A percentile compares a stretch with the other conserved stretches of the same genome.
Evolutionary conservation across 768 basidiomycete species (phyloP).

Genomic region (Tricholoma terreum): DNA sequence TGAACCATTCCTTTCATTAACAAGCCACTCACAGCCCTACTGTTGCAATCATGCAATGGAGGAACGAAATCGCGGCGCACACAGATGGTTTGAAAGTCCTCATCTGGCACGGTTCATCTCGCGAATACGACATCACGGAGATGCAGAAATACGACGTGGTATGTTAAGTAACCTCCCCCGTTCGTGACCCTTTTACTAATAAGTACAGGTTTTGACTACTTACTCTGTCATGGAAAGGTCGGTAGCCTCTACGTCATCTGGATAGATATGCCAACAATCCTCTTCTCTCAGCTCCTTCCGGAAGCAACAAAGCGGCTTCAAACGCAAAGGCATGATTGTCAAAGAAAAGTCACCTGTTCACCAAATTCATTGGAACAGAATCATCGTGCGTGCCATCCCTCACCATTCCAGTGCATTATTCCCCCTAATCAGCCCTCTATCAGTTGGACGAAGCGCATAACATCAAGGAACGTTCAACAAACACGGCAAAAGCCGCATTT

Average conservation of each 20-base stretch:
- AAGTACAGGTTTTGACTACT: slow-evolving; percentile 68
- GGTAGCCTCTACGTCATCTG: background rate
- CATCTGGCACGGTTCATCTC: slow-evolving; percentile 87
- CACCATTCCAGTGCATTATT: background rate
- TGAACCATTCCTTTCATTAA: slow-evolving; percentile 52
- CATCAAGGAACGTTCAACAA: slow-evolving; percentile 93
- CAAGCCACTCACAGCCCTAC: slow-evolving; percentile 37
- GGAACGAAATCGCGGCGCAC: slow-evolving; percentile 86
- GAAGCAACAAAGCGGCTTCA: slow-evolving; percentile 91
- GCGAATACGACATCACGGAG: slow-evolving; percentile 62
- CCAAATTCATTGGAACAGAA: slow-evolving; percentile 77
- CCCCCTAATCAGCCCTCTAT: background rate
- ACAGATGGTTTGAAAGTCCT: slow-evolving; percentile 81
- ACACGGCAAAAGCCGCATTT: slow-evolving; percentile 97
- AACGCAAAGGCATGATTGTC: slow-evolving; percentile 76
- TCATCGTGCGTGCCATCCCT: slow-evolving; percentile 51
- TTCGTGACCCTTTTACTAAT: background rate
- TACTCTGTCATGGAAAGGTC: slow-evolving; percentile 82
- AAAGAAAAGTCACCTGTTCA: slow-evolving; percentile 90
- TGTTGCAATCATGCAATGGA: slow-evolving; percentile 77
- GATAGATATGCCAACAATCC: background rate
- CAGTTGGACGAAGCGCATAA: slow-evolving; percentile 96
- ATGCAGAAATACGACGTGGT: slow-evolving; percentile 88
- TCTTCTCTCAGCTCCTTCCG: slow-evolving; percentile 65
- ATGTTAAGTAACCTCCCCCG: slow-evolving; percentile 20